Base-by-base conservation (phyloP, 306 rosid species). In the Quercus rubra region DNA sequence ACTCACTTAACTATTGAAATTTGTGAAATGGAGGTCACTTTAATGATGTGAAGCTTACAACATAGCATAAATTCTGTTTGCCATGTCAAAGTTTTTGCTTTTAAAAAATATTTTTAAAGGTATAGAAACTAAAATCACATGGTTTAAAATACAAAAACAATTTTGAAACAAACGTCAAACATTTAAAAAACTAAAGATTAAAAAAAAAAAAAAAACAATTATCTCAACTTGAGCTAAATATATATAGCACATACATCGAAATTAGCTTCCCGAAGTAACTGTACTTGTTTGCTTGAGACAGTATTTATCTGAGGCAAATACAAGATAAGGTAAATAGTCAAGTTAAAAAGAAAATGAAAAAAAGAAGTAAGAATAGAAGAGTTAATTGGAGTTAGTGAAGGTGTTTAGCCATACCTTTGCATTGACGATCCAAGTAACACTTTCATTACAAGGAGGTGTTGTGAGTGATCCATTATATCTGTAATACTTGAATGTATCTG, bases 391-490 rank as follows among this genome's bases (percentile, higher is more conserved):
- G 5, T 49, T 12, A 78, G 30, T 18, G n/a, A 21, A 28, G 43
- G 75, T 18, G 19, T 49, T 49, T 10, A 49, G 63, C 2, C 41
- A 25, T 75, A 91, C 94, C 91, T 85, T 85, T 74, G 81, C 86
- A 64, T 85, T 85, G 4, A 91, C 80, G 52, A 89, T 84, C 97
- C 98, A 91, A 81, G 86, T 78, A 77, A 93, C 95, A 38, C 88
- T 89, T 86, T 89, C 91, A 51, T 83, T 72, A 71, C 97, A 92
- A 66, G 97, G 95, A 83, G 95, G 97, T 67, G 78, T 73, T 2
- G 97, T 92, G 84, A 89, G 89, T 18, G 97, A 92, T 0, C 98
- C 98, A 31, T 82, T 51, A 67, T 93, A 93, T 79, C 86, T 88
- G 70, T 83, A 91, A 55, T 87, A 91, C 55, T 82, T 91, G 46